Evolutionary conservation across 2,329 filamentous ascomycete species (phyloP), one percentile per base, ranked within the genome.

Genomic region (Thelonectria discophora): DNA sequence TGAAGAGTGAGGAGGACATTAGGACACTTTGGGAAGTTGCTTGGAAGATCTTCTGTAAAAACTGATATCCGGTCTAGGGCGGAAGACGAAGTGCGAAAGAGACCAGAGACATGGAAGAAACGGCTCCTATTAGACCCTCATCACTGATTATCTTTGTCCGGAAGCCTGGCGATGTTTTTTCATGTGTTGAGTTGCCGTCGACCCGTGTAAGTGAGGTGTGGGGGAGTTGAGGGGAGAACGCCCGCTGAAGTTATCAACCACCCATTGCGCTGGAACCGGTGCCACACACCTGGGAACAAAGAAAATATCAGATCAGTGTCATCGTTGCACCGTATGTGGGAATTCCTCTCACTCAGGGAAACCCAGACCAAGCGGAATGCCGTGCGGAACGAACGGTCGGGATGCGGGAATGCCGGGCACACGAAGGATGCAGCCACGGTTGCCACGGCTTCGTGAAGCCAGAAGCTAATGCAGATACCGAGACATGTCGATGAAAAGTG

Each of bases 1-100:
- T 48, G 34, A n/a, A 43, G 18, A 55, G 37, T 37, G 34, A 47
- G 34, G 32, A 12, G 37, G 47, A 24, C 7, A 11, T 43, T 47
- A 47, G 52, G 20, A 47, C 52, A 32, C 21, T 55, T 55, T 30
- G 42, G 42, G 42, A 55, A 47, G 52, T 17, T 55, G 27, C 9
- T 2, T 30, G 27, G 27, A 10, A 30, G 27, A 30, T 30, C 27
- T 30, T 6, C 34, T 37, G 34, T 37, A 37, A 40, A 3, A 12
- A 43, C 18, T 42, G 43, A 48, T 55, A 40, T 20, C 27, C 30
- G 53, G 53, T 40, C 47, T 48, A 43, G 34, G 48, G 52, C 43
- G 52, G 43, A 55, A 55, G 5, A 27, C 13, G 17, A 42, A 54
- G 17, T 15, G 13, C 17, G 39, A 42, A 42, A 17, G n/a, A 20